These are phyloP conservation scores for Botryotinia calthae DNA, from an alignment of 2,329 filamentous ascomycete genomes.

Conservation along the genomic window DNA sequence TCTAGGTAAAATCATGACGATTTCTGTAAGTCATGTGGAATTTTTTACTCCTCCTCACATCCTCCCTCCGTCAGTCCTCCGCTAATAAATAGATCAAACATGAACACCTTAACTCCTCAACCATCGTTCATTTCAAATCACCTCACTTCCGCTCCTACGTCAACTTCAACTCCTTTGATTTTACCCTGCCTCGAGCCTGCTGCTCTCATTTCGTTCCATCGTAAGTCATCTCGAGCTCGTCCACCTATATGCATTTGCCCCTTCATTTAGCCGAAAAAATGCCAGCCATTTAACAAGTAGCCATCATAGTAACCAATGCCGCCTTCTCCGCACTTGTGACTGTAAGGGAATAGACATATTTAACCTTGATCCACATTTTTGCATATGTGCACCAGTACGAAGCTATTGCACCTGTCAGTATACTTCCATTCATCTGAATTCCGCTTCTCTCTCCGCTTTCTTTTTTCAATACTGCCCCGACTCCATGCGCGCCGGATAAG, in stretches of 20 bases:
- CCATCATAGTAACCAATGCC: conserved; percentile 63
- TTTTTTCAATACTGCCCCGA: background rate
- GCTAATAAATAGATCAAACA: background rate
- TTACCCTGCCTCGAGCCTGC: no score
- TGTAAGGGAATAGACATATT: conserved; percentile 66
- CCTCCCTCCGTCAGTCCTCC: no score
- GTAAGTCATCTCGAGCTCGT: background rate
- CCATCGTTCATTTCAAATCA: background rate
- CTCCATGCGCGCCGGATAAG: background rate
- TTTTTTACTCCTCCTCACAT: background rate
- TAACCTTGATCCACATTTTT: conserved; percentile 71
- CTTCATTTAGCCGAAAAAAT: background rate
- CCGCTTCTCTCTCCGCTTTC: no score
- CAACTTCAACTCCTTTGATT: background rate
- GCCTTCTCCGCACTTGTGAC: conserved; percentile 71
- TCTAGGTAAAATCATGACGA: background rate
- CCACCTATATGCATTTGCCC: background rate
- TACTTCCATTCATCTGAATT: background rate
- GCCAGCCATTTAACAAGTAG: conserved; percentile 52
- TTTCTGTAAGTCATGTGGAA: no score
- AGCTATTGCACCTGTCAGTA: conserved; percentile 35
- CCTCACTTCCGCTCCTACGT: background rate
- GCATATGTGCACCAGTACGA: conserved; percentile 78
- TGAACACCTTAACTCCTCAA: background rate
- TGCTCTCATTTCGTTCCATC: background rate